These are phyloP conservation scores for Megacollybia marginata DNA, from an alignment of 768 basidiomycete genomes.

Conservation along the genomic window DNA sequence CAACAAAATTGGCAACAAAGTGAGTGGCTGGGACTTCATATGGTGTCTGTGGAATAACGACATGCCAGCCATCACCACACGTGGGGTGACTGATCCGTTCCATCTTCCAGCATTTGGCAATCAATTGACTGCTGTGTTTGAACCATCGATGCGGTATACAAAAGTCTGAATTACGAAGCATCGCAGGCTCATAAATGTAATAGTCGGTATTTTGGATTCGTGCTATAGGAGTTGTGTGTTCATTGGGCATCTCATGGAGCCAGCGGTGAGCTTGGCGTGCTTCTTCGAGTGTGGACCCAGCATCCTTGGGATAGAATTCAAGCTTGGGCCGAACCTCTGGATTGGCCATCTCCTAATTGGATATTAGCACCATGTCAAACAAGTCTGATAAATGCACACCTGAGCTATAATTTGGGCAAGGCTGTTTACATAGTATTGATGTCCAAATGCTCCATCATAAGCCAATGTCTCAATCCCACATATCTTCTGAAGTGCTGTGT, in stretches of 20 bases:
- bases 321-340: constrained; percentile 24
- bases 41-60: not conserved
- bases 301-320: too few relatives aligned
- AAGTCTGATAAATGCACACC: not conserved
- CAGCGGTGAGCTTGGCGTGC: constrained; percentile 17
- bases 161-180: constrained; percentile 4
- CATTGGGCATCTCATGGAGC: too few relatives aligned
- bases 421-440: constrained; percentile 23
- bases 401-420: too few relatives aligned
- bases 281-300: constrained; percentile 11
- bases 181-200: constrained; percentile 21
- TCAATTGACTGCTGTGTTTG: constrained; percentile 1
- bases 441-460: too few relatives aligned
- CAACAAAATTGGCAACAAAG: not conserved
- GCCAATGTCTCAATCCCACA: constrained; percentile 4
- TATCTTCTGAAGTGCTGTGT: constrained; percentile 11
- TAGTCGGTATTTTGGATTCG: constrained; percentile 15
- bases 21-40: not conserved
- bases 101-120: constrained; percentile 15
- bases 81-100: not conserved
- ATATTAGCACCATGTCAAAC: constrained; percentile 4
- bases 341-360: constrained; percentile 28
- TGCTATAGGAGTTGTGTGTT: constrained; percentile 20
- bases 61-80: not conserved
- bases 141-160: constrained; percentile 21